Conservation (phyloP, 208 protist species). For the Trypanosoma avium region DNA sequence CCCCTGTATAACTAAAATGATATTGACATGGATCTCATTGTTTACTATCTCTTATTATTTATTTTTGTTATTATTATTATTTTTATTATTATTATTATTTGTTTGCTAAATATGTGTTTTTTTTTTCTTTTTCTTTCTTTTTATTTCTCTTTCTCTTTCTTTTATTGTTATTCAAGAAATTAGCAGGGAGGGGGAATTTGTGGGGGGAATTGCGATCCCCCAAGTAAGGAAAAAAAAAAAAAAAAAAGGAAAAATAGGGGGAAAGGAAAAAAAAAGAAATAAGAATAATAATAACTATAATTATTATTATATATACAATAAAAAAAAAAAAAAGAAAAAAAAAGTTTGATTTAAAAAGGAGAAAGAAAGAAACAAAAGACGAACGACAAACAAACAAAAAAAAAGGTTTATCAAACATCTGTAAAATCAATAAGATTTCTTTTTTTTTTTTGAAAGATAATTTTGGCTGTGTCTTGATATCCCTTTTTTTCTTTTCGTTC, state of each 20-base stretch:
- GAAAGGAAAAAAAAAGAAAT: not conserved
- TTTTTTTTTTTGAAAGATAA: too few species aligned
- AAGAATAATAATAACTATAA: not conserved
- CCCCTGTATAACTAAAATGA: too few species aligned
- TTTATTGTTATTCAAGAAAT: not conserved
- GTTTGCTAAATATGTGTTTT: not conserved
- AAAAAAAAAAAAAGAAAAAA: not conserved
- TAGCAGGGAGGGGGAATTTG: not conserved
- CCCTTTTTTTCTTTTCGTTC: constrained; percentile 2
- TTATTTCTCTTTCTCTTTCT: constrained; percentile 10
- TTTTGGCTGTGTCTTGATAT: too few species aligned
- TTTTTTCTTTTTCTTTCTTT: constrained; percentile 21
- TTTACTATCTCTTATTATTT: too few species aligned
- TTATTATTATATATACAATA: not conserved
- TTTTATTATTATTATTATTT: constrained; percentile 2
- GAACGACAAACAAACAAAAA: not conserved
- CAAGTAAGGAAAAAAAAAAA: not conserved
- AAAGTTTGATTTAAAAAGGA: not conserved
- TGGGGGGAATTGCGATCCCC: not conserved
- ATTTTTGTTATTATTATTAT: too few species aligned
- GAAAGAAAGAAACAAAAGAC: not conserved
- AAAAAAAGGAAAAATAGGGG: constrained; percentile 1
- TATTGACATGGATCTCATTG: too few species aligned
- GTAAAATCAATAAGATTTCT: not conserved
- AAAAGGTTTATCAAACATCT: not conserved